phyloP scores from a whole-genome alignment of 2,329 filamentous ascomycete genomes.

The Cercospora beticola region DNA sequence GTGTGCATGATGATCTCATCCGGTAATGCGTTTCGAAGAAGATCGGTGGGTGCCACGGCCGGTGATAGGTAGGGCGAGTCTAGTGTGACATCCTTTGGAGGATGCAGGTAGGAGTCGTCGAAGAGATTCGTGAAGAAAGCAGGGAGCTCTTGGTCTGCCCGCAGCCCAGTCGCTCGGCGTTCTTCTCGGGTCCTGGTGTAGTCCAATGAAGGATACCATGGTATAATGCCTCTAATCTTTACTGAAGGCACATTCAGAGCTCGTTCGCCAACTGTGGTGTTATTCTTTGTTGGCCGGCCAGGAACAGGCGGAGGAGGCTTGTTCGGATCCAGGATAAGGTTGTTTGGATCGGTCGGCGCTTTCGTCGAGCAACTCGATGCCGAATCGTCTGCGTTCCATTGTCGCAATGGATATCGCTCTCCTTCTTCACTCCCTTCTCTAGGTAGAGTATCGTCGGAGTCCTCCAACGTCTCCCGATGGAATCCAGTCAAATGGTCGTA shows the following conservation, averaged over 20 bases:
- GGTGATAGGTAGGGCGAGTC: conserved; percentile 60
- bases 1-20: conserved; percentile 62
- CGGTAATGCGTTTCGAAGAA: conserved; percentile 56
- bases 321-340: conserved; percentile 16
- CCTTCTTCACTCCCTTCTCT: conserved; percentile 3
- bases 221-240: conserved; percentile 56
- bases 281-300: conserved; percentile 8
- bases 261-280: conserved; percentile 14
- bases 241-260: conserved; percentile 34
- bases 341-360: conserved; percentile 17
- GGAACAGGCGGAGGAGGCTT: conserved; percentile 19
- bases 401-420: not conserved
- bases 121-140: conserved; percentile 54
- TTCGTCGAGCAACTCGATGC: conserved; percentile 23
- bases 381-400: conserved; percentile 15
- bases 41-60: conserved; percentile 54
- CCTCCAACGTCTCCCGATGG: conserved; percentile 20
- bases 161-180: conserved; percentile 55
- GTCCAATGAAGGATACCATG: conserved; percentile 64
- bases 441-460: not conserved
- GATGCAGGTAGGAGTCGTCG: conserved; percentile 51
- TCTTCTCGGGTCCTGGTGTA: conserved; percentile 61
- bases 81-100: conserved; percentile 47
- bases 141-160: conserved; percentile 54
- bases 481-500: conserved; percentile 48